phyloP scores from a whole-genome alignment of 208 protist genomes.

The Endotrypanum monterogeii region DNA sequence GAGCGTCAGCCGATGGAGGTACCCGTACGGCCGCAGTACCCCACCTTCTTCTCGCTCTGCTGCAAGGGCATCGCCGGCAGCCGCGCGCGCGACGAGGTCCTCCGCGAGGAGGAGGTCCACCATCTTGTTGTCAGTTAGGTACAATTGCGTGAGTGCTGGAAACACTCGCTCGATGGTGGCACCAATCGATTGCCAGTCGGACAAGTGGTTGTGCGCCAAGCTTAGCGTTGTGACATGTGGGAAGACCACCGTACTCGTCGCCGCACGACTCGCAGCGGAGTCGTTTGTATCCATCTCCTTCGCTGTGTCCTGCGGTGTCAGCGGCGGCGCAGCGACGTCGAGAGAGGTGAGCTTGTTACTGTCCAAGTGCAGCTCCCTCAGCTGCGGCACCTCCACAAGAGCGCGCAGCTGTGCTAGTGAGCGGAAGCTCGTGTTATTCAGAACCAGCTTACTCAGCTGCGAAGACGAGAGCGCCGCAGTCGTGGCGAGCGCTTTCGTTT shows the following conservation, averaged over 20 bases:
- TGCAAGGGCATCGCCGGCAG: neutral
- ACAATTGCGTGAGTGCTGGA: constrained; percentile 63
- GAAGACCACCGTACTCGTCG: constrained; percentile 30
- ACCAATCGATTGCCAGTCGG: constrained; percentile 61
- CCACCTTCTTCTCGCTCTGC: constrained; percentile 10
- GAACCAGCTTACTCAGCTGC: constrained; percentile 67
- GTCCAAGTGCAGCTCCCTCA: constrained; percentile 86
- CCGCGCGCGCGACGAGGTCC: constrained; percentile 17
- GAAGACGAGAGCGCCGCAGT: constrained; percentile 30
- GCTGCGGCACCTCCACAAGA: constrained; percentile 48
- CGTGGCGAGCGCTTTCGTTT: neutral
- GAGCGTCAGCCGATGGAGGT: constrained; percentile 52
- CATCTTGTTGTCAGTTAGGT: constrained; percentile 70
- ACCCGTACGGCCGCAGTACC: constrained; percentile 30
- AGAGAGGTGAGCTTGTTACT: constrained; percentile 54
- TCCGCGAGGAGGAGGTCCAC: constrained; percentile 41
- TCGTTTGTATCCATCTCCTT: neutral
- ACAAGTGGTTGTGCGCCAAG: constrained; percentile 73
- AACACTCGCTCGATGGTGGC: constrained; percentile 47
- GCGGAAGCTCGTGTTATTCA: constrained; percentile 75
- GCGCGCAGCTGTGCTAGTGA: constrained; percentile 54
- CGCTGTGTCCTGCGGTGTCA: neutral
- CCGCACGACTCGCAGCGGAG: neutral
- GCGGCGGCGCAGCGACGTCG: constrained; percentile 6
- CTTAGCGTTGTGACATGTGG: constrained; percentile 70